These are phyloP conservation scores for Artemisia tridentata DNA, from an alignment of 129 eudicot species.

Conservation along the genomic window DNA sequence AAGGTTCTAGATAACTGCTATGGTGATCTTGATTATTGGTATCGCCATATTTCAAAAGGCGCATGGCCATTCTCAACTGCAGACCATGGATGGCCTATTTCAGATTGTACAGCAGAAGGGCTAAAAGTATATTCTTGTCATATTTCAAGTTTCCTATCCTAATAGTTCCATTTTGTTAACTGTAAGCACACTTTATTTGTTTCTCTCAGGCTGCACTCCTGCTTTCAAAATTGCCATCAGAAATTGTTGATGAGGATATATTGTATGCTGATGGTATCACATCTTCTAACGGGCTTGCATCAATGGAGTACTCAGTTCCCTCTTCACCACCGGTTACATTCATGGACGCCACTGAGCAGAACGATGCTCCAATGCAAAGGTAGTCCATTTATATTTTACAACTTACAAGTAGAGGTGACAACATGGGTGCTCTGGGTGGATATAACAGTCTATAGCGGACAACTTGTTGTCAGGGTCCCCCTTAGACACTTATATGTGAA, in stretches of 20 bases:
- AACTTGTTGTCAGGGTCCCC: too few relatives aligned
- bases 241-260: slow-evolving; percentile 75
- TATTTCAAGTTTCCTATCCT: background rate
- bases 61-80: too few relatives aligned
- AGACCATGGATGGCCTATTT: too few relatives aligned
- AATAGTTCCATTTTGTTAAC: background rate
- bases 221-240: slow-evolving; percentile 66
- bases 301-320: too few relatives aligned
- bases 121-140: slow-evolving; percentile 27
- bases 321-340: slow-evolving; percentile 34
- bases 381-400: background rate
- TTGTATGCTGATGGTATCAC: too few relatives aligned
- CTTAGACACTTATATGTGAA: too few relatives aligned
- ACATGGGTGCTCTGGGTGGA: background rate
- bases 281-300: too few relatives aligned
- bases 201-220: slow-evolving; percentile 61
- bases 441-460: too few relatives aligned
- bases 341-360: slow-evolving; percentile 46
- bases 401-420: background rate
- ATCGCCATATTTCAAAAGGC: too few relatives aligned
- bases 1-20: too few relatives aligned
- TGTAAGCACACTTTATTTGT: slow-evolving; percentile 1
- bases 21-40: too few relatives aligned
- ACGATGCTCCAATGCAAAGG: slow-evolving; percentile 42
- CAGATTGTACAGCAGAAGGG: too few relatives aligned